These are phyloP conservation scores for Coprinopsis strossmayeri DNA, from an alignment of 768 basidiomycete genomes.

Conservation along the genomic window DNA sequence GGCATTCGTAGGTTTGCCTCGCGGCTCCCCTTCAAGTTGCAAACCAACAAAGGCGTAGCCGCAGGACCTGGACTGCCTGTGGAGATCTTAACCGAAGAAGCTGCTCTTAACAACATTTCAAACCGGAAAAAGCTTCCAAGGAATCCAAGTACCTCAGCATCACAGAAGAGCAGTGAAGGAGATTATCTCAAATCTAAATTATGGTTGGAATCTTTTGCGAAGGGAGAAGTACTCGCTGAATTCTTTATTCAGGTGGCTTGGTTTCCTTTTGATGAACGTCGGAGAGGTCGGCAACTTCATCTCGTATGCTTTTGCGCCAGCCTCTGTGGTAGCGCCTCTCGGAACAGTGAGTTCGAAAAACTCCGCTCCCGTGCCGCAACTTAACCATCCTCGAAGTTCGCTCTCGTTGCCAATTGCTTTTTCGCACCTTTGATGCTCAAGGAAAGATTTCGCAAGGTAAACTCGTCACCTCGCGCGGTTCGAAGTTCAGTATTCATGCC, in stretches of 20 bases:
- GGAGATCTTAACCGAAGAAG: slow-evolving; percentile 35
- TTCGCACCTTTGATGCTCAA: slow-evolving; percentile 83
- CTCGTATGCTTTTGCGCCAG: slow-evolving; percentile 85
- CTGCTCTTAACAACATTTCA: slow-evolving; percentile 20
- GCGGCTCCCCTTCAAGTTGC: slow-evolving; percentile 27
- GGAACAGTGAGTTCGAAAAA: slow-evolving; percentile 65
- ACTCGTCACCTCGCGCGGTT: slow-evolving; percentile 18
- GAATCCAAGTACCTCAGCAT: slow-evolving; percentile 14
- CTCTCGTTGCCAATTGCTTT: slow-evolving; percentile 91
- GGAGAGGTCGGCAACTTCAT: slow-evolving; percentile 91
- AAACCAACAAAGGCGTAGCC: slow-evolving; percentile 14
- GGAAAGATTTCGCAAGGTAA: slow-evolving; percentile 76
- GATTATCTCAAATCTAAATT: slow-evolving; percentile 80
- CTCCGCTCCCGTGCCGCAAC: slow-evolving; percentile 9
- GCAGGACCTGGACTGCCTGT: slow-evolving; percentile 27
- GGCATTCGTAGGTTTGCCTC: slow-evolving; percentile 27
- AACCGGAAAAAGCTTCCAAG: slow-evolving; percentile 16
- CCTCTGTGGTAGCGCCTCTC: slow-evolving; percentile 89
- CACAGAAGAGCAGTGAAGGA: slow-evolving; percentile 45
- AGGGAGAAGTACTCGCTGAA: slow-evolving; percentile 3
- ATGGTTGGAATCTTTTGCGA: slow-evolving; percentile 40
- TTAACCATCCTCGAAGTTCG: slow-evolving; percentile 47
- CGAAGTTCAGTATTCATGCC: too few species aligned
- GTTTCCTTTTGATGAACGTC: slow-evolving; percentile 82
- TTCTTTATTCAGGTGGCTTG: slow-evolving; percentile 67